phyloP scores from a whole-genome alignment of 495 filamentous ascomycete genomes.

The Penicillium manginii region DNA sequence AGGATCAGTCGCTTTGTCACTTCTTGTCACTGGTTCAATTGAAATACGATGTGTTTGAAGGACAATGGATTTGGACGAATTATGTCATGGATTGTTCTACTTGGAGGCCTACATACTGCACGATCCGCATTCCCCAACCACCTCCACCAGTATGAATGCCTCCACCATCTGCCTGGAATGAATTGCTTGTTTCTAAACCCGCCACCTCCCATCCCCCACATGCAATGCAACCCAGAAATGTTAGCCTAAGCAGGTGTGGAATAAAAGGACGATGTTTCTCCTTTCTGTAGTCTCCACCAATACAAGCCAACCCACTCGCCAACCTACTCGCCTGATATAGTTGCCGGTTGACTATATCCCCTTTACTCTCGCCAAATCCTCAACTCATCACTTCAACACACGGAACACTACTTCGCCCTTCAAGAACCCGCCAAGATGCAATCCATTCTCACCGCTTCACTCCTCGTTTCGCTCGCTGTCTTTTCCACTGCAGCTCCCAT shows the following conservation, averaged over 20 bases:
- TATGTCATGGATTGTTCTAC: background rate
- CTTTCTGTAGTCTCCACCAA: background rate
- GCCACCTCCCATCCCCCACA: background rate
- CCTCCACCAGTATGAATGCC: constrained; percentile 1
- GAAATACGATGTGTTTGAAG: background rate
- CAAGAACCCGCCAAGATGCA: background rate
- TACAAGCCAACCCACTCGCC: background rate
- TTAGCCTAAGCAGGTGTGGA: background rate
- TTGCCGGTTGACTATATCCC: background rate
- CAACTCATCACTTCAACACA: too few relatives aligned
- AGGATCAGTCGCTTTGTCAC: background rate
- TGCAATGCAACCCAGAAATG: background rate
- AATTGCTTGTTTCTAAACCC: background rate
- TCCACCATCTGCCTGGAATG: background rate
- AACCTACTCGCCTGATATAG: background rate
- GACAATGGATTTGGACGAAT: background rate
- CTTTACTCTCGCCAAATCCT: background rate
- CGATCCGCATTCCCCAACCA: background rate
- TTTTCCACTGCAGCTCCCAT: constrained; percentile 18
- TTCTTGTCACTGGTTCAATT: background rate
- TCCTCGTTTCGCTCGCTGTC: constrained; percentile 25
- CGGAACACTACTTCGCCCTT: background rate
- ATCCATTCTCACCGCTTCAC: constrained; percentile 5
- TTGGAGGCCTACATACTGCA: background rate
- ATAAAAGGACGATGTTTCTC: background rate